Evolutionary conservation across 2,329 filamentous ascomycete genomes (phyloP).

Genomic region (Neopestalotiopsis rosae): DNA sequence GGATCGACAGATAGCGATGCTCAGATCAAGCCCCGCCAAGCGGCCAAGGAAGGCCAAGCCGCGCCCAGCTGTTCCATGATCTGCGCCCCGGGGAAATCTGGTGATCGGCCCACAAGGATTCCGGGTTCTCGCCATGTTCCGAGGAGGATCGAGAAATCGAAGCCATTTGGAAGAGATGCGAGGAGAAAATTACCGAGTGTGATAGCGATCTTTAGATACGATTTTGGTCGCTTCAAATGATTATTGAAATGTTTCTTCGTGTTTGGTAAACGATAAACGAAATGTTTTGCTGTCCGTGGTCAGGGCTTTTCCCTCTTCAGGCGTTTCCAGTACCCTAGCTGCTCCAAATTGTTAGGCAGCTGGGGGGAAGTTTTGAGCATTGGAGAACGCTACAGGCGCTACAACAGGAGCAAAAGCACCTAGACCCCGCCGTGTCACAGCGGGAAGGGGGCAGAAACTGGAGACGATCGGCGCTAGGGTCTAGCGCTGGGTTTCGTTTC

Average conservation of each 20-base stretch:
- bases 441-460: not conserved
- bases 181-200: not conserved
- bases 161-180: not conserved
- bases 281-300: not conserved
- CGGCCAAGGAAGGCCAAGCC: constrained; percentile 8
- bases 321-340: not conserved
- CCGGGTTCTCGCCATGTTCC: constrained; percentile 1
- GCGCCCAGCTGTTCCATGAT: constrained; percentile 1
- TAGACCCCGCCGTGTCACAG: not conserved
- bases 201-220: not conserved
- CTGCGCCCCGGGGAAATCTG: not conserved
- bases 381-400: not conserved
- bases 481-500: constrained; percentile 12
- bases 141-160: not conserved
- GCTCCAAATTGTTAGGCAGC: not conserved
- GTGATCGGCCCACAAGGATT: constrained; percentile 5
- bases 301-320: not conserved
- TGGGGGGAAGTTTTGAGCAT: not conserved
- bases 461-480: not conserved
- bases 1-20: constrained; percentile 4
- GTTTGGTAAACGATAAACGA: not conserved
- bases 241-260: not conserved
- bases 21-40: constrained; percentile 9
- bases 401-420: not conserved
- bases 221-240: not conserved